These are phyloP conservation scores for Suillus bovinus DNA, from an alignment of 768 basidiomycete genomes.

Conservation along the genomic window DNA sequence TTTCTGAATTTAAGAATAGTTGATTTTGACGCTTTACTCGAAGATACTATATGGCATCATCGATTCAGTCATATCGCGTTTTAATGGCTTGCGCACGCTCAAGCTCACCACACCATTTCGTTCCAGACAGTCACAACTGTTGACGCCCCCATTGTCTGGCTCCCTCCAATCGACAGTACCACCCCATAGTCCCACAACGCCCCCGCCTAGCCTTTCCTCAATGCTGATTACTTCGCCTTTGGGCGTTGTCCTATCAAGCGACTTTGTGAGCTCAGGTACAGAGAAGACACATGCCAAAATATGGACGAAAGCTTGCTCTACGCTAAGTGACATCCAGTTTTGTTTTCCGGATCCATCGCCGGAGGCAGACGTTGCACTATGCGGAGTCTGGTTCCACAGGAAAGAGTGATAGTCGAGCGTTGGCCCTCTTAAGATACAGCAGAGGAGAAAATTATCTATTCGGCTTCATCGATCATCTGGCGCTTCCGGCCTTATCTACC, in stretches of 20 bases:
- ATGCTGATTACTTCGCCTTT: background rate
- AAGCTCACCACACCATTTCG: conserved; percentile 34
- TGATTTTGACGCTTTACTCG: background rate
- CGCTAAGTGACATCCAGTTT: conserved; percentile 30
- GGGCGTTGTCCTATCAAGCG: conserved; percentile 15
- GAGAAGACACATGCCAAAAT: conserved; percentile 29
- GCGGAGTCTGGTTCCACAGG: conserved; percentile 33
- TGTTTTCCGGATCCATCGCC: conserved; percentile 28
- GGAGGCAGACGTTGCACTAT: conserved; percentile 29
- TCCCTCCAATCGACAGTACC: conserved; percentile 8
- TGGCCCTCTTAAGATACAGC: background rate
- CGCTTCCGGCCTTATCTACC: background rate
- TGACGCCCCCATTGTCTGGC: conserved; percentile 6
- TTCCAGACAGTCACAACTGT: conserved; percentile 21
- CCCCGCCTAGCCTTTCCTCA: background rate
- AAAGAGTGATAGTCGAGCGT: conserved; percentile 9
- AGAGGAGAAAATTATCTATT: background rate
- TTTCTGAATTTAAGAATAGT: background rate
- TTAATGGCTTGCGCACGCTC: conserved; percentile 27
- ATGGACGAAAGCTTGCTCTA: conserved; percentile 31
- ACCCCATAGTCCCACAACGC: conserved; percentile 8
- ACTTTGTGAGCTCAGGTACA: conserved; percentile 28
- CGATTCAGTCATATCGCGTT: conserved; percentile 33
- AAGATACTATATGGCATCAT: conserved; percentile 31
- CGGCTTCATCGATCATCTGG: too few species aligned